A percentile compares a stretch with the other conserved stretches of the same genome.
These are phyloP conservation scores for Saccharomyces kudriavzevii DNA, from an alignment of 805 yeast genomes.

Conservation along the genomic window DNA sequence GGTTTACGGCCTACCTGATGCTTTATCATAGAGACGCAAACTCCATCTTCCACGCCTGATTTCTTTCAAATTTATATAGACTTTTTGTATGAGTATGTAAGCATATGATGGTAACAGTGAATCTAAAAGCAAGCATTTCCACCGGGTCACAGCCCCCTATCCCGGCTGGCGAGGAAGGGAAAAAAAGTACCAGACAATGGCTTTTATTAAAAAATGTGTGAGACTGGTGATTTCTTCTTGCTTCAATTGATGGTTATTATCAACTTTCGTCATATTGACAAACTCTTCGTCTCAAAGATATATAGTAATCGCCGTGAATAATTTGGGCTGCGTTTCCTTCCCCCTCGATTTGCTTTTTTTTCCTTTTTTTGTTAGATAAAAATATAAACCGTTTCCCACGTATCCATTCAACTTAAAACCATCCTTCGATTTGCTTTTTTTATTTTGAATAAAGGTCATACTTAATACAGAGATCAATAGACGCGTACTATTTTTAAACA, in stretches of 20 bases:
- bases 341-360: neutral
- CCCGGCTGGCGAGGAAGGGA: neutral
- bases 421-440: neutral
- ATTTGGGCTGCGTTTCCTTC: neutral
- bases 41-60: slow-evolving; percentile 1
- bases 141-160: neutral
- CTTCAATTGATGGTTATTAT: neutral
- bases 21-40: slow-evolving; percentile 25
- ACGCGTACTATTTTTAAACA: neutral
- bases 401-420: neutral
- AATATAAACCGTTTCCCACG: neutral
- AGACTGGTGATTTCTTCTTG: neutral
- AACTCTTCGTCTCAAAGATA: neutral
- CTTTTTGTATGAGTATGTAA: neutral
- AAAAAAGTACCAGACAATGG: neutral
- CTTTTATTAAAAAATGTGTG: neutral
- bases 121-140: neutral
- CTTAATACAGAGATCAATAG: neutral
- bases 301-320: neutral
- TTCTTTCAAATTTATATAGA: neutral
- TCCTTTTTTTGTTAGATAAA: neutral
- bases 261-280: neutral
- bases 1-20: slow-evolving; percentile 28
- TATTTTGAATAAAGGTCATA: neutral
- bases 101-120: neutral